A percentile compares a stretch with the other conserved stretches of the same genome.
phyloP scores from a whole-genome alignment of 2,329 filamentous ascomycete genomes.

The Xylaria sp. region DNA sequence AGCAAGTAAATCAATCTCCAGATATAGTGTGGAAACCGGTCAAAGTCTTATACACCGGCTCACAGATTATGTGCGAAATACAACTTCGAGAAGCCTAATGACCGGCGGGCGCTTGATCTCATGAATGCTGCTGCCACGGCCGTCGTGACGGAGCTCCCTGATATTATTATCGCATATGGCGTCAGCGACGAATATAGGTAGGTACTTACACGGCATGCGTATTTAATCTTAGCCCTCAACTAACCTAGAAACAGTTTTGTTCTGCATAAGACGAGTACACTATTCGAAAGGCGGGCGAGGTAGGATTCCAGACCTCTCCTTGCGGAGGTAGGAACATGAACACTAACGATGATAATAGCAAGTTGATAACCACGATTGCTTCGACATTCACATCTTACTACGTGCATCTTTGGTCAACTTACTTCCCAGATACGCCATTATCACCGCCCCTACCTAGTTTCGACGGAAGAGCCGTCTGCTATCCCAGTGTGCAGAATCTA shows the following conservation, averaged over 20 bases:
- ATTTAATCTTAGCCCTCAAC: background rate
- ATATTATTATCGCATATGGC: slow-evolving; percentile 89
- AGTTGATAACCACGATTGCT: slow-evolving; percentile 89
- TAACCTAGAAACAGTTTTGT: slow-evolving; percentile 73
- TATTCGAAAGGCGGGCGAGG: slow-evolving; percentile 89
- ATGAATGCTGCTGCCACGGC: slow-evolving; percentile 94
- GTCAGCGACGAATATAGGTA: slow-evolving; percentile 94
- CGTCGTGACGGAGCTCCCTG: slow-evolving; percentile 84
- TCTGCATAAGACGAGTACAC: slow-evolving; percentile 80
- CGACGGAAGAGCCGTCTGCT: slow-evolving; percentile 90
- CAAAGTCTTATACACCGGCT: slow-evolving; percentile 7
- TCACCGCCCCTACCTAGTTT: slow-evolving; percentile 85
- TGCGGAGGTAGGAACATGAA: background rate
- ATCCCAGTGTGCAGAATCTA: slow-evolving; percentile 83
- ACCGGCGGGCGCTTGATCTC: slow-evolving; percentile 84
- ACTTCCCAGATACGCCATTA: slow-evolving; percentile 78
- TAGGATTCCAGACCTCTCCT: slow-evolving; percentile 52
- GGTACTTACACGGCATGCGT: slow-evolving; percentile 29
- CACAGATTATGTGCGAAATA: slow-evolving; percentile 83
- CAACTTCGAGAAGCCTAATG: slow-evolving; percentile 91
- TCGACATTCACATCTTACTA: slow-evolving; percentile 96
- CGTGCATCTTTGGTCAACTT: slow-evolving; percentile 79
- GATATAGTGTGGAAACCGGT: background rate
- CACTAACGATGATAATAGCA: slow-evolving; percentile 63
- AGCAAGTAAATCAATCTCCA: slow-evolving; percentile 74